These are phyloP conservation scores for Boletus eberwhitei DNA, from an alignment of 768 basidiomycete genomes.

Conservation along the genomic window DNA sequence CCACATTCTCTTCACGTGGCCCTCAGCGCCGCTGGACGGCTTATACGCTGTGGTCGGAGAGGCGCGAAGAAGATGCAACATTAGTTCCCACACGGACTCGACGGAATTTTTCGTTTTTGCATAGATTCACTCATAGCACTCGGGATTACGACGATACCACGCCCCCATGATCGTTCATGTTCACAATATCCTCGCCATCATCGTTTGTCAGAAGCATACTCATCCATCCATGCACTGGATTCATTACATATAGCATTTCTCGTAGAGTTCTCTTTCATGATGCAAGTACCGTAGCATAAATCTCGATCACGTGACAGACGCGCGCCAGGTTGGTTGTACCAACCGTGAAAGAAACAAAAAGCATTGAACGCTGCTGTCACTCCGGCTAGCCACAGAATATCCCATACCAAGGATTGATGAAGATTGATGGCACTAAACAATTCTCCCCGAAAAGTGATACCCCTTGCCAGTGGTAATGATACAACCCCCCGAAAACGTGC, in stretches of 20 bases:
- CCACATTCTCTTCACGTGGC: constrained; percentile 14
- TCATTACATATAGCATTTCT: constrained; percentile 9
- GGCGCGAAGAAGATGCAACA: constrained; percentile 14
- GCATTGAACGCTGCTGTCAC: neutral
- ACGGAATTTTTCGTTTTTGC: constrained; percentile 36
- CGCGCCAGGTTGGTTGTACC: constrained; percentile 12
- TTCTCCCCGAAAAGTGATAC: constrained; percentile 72
- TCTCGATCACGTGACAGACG: constrained; percentile 29
- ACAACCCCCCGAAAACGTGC: constrained; percentile 41
- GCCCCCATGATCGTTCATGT: constrained; percentile 9
- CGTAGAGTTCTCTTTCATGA: neutral
- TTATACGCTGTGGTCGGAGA: constrained; percentile 11
- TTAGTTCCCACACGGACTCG: constrained; percentile 23
- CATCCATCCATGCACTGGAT: constrained; percentile 12
- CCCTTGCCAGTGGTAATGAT: constrained; percentile 69
- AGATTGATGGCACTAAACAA: constrained; percentile 57
- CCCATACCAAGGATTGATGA: constrained; percentile 16
- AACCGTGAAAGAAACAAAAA: neutral
- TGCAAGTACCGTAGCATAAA: too few relatives aligned
- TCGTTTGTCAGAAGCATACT: constrained; percentile 17
- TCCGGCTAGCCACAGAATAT: constrained; percentile 2
- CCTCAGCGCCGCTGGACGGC: constrained; percentile 22
- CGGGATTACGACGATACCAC: constrained; percentile 9
- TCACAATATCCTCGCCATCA: neutral
- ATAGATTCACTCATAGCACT: constrained; percentile 28